A percentile compares a stretch with the other conserved stretches of the same genome.
Conservation (phyloP, 1,284 basidiomycete genomes). For the Moesziomyces antarcticus region DNA sequence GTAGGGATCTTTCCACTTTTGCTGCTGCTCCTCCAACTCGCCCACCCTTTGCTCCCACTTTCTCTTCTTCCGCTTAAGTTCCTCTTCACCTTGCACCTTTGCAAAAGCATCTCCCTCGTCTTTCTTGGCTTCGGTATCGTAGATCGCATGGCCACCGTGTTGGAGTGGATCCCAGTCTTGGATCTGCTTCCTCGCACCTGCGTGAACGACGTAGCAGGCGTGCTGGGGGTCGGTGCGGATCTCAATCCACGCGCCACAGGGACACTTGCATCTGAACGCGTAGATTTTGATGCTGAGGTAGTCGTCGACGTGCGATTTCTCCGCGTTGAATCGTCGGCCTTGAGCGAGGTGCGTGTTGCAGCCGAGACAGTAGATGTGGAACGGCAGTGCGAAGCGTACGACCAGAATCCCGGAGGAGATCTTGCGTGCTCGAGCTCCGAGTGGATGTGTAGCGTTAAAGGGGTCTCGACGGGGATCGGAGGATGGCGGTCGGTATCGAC, state of each 20-base stretch:
- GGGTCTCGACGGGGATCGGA: constrained; percentile 34
- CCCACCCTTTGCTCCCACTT: constrained; percentile 80
- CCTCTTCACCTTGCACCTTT: constrained; percentile 85
- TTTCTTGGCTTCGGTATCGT: constrained; percentile 75
- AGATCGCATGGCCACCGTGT: constrained; percentile 89
- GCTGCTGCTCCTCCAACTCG: constrained; percentile 78
- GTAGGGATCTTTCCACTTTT: constrained; percentile 86
- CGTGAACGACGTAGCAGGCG: constrained; percentile 89
- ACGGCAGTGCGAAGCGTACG: constrained; percentile 82
- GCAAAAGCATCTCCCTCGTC: constrained; percentile 80
- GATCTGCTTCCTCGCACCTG: constrained; percentile 88
- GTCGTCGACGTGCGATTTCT: constrained; percentile 94
- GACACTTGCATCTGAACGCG: constrained; percentile 95
- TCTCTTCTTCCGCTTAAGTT: constrained; percentile 78
- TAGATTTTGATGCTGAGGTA: constrained; percentile 95
- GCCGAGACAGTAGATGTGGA: constrained; percentile 91
- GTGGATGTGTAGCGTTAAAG: constrained; percentile 54
- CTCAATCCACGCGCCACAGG: constrained; percentile 93
- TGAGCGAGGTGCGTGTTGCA: constrained; percentile 51
- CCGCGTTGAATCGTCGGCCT: constrained; percentile 86
- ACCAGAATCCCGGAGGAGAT: constrained; percentile 88
- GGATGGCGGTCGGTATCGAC: constrained; percentile 58
- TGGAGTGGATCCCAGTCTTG: constrained; percentile 97
- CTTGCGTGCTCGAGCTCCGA: constrained; percentile 90
- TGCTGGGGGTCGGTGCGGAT: constrained; percentile 98